Conservation (phyloP, 305 asterid species). For the Rubia occidens region DNA sequence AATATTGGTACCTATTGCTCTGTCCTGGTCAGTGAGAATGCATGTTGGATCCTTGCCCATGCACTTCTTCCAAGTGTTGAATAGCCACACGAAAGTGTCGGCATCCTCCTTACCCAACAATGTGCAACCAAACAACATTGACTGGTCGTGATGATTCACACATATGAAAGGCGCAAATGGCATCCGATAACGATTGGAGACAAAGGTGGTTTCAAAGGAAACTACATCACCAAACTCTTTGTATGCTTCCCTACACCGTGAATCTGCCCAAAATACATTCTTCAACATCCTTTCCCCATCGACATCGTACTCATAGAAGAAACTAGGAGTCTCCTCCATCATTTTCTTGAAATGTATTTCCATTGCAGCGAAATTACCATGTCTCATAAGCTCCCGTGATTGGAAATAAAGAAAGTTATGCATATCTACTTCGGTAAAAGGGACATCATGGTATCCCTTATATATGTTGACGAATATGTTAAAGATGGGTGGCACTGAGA, state of each 20-base stretch:
- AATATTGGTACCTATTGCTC: background rate
- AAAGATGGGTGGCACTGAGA: no score
- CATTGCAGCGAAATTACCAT: background rate
- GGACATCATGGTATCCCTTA: no score
- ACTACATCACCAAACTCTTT: conserved; percentile 78
- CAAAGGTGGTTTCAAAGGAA: conserved; percentile 60
- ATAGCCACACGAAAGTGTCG: background rate
- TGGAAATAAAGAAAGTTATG: no score
- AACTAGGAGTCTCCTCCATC: background rate
- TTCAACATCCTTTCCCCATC: background rate
- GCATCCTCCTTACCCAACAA: conserved; percentile 25
- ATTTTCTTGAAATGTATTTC: background rate
- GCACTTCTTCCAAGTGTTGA: background rate
- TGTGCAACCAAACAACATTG: conserved; percentile 76
- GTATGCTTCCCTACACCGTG: conserved; percentile 65
- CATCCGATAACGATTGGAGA: conserved; percentile 75
- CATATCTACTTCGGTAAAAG: no score
- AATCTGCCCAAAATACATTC: conserved; percentile 81
- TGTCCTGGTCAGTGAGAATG: background rate
- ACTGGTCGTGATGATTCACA: conserved; percentile 70
- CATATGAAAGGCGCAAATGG: conserved; percentile 90
- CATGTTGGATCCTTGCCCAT: background rate
- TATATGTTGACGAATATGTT: no score
- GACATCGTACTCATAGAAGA: background rate
- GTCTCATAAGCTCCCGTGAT: no score